phyloP scores from a whole-genome alignment of 805 yeast genomes.

The Blastobotrys parvus region DNA sequence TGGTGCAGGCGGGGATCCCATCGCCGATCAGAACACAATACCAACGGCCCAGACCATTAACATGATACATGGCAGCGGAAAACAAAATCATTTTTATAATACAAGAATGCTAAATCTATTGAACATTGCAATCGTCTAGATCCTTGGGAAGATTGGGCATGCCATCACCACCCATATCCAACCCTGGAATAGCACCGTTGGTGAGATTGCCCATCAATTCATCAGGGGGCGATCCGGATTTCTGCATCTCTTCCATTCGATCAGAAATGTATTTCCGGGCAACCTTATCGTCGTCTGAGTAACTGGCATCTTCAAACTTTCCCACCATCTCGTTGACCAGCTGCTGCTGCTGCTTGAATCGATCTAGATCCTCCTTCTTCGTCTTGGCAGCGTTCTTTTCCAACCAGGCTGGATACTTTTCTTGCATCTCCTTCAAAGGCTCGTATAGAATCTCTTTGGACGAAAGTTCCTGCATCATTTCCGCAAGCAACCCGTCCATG shows the following conservation, averaged over 20 bases:
- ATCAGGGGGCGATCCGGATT: slow-evolving; percentile 70
- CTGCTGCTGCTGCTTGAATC: slow-evolving; percentile 54
- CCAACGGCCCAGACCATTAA: too few relatives aligned
- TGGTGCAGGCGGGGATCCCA: too few relatives aligned
- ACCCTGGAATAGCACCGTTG: slow-evolving; percentile 34
- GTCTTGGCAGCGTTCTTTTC: slow-evolving; percentile 41
- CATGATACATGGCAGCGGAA: too few relatives aligned
- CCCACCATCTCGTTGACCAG: slow-evolving; percentile 53
- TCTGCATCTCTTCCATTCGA: slow-evolving; percentile 55
- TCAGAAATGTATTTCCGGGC: slow-evolving; percentile 44
- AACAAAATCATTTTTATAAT: too few relatives aligned
- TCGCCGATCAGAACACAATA: too few relatives aligned
- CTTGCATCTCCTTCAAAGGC: slow-evolving; percentile 73
- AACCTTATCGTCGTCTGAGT: slow-evolving; percentile 40
- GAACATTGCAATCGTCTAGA: slow-evolving; percentile 6
- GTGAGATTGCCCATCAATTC: slow-evolving; percentile 59
- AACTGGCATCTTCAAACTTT: slow-evolving; percentile 58
- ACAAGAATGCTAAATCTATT: too few relatives aligned
- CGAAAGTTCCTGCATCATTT: slow-evolving; percentile 73
- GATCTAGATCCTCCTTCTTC: slow-evolving; percentile 38
- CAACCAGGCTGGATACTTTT: slow-evolving; percentile 67
- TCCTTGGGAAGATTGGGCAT: slow-evolving; percentile 6
- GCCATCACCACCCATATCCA: slow-evolving; percentile 16
- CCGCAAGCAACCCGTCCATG: slow-evolving; percentile 53
- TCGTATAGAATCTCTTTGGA: slow-evolving; percentile 81